Conservation (phyloP, 176 grass and related monocot species). For the Pontederia crassipes region DNA sequence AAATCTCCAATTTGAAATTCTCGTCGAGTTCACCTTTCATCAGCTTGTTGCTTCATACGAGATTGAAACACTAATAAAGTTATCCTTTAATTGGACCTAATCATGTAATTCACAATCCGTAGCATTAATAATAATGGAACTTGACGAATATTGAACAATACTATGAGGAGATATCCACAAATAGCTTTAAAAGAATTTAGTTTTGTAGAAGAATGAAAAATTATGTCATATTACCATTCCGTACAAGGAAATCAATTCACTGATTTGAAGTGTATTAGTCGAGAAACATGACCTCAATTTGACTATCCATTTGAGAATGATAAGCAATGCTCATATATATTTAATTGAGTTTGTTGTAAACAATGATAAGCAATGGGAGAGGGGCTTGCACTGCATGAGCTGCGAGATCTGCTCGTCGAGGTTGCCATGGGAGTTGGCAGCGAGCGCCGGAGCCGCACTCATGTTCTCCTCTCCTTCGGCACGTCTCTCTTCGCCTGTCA, state of each 20-base stretch:
- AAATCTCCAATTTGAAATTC: background rate
- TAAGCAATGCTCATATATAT: background rate
- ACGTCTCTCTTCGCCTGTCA: background rate
- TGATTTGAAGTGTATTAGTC: background rate
- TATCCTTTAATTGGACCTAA: background rate
- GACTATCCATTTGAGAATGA: background rate
- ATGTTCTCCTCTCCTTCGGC: conserved; percentile 5
- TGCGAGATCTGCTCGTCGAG: conserved; percentile 92
- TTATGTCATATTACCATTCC: background rate
- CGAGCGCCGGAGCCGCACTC: conserved; percentile 14
- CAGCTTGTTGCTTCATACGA: background rate
- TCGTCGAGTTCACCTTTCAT: background rate
- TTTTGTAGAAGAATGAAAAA: background rate
- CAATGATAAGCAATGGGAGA: too few relatives aligned
- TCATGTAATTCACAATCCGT: background rate
- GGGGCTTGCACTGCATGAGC: conserved; percentile 99
- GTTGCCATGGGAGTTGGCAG: conserved; percentile 63
- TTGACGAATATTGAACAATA: background rate
- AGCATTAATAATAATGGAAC: too few relatives aligned
- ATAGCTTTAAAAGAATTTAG: background rate
- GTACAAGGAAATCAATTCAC: background rate
- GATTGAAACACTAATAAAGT: background rate
- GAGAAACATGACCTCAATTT: background rate
- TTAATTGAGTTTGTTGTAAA: background rate
- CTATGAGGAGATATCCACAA: background rate